phyloP scores from a whole-genome alignment of 2,329 filamentous ascomycete genomes.

The Fusarium sp. region DNA sequence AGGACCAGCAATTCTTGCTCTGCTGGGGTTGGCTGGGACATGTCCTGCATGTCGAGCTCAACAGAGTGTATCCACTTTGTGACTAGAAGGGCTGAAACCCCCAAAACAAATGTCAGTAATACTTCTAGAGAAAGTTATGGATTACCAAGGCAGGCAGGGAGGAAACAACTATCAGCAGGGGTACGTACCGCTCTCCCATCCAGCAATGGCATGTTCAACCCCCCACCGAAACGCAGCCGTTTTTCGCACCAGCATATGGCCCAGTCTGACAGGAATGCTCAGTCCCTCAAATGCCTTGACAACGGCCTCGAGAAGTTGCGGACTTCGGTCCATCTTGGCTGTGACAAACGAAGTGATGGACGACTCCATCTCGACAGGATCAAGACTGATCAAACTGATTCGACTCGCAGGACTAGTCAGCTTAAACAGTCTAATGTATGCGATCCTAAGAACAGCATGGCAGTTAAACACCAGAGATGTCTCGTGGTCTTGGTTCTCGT shows the following conservation, averaged over 20 bases:
- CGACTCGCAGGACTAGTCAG: background rate
- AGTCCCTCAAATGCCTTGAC: constrained; percentile 21
- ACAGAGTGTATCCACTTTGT: constrained; percentile 33
- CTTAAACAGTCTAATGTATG: background rate
- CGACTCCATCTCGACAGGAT: background rate
- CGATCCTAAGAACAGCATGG: background rate
- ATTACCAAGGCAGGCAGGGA: no score
- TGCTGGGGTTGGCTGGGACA: background rate
- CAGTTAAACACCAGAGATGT: background rate
- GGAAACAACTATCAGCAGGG: no score
- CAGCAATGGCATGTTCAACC: constrained; percentile 31
- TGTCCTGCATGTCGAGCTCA: constrained; percentile 5
- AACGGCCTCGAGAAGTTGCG: constrained; percentile 18
- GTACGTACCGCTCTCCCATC: constrained; percentile 31
- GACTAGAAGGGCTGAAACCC: constrained; percentile 23
- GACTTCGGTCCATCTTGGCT: constrained; percentile 1
- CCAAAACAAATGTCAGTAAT: background rate
- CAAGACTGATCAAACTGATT: no score
- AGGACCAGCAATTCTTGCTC: constrained; percentile 15
- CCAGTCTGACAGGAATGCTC: constrained; percentile 16
- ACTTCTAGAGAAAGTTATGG: background rate
- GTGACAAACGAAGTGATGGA: background rate
- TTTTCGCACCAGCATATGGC: constrained; percentile 31
- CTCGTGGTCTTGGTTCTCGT: no score
- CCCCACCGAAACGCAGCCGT: constrained; percentile 34